Percentiles rank a stretch among this genome's conserved stretches.
Evolutionary conservation across 805 yeast genomes (phyloP).

Genomic region (Lipomyces orientalis): DNA sequence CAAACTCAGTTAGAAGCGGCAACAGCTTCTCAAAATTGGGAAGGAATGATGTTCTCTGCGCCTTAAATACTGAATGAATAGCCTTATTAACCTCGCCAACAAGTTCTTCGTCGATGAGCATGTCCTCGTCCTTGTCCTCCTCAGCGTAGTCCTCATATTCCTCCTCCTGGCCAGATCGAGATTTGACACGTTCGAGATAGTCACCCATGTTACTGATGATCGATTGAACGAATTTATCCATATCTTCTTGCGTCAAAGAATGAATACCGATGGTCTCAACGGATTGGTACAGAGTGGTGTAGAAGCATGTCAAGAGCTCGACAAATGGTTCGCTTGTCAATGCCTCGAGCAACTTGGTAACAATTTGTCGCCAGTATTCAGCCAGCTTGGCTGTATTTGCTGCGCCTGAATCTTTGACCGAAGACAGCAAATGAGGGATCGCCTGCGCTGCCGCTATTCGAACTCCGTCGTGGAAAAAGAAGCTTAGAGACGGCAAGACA

Average conservation of each 20-base stretch:
- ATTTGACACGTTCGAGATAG: slow-evolving; percentile 70
- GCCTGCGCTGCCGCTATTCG: slow-evolving; percentile 88
- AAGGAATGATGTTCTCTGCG: slow-evolving; percentile 61
- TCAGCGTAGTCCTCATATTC: slow-evolving; percentile 73
- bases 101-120: slow-evolving; percentile 86
- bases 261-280: slow-evolving; percentile 70
- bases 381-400: slow-evolving; percentile 61
- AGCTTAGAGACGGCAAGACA: slow-evolving; percentile 85
- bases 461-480: slow-evolving; percentile 92
- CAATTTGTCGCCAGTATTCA: slow-evolving; percentile 72
- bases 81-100: slow-evolving; percentile 84
- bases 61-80: slow-evolving; percentile 70
- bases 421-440: slow-evolving; percentile 74
- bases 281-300: slow-evolving; percentile 70
- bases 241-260: slow-evolving; percentile 55
- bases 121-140: slow-evolving; percentile 79
- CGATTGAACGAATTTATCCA: slow-evolving; percentile 62
- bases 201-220: slow-evolving; percentile 67
- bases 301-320: slow-evolving; percentile 79
- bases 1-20: slow-evolving; percentile 65
- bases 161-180: slow-evolving; percentile 50
- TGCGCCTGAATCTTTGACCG: slow-evolving; percentile 49
- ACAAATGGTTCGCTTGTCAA: slow-evolving; percentile 80
- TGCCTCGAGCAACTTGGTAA: slow-evolving; percentile 69
- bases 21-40: slow-evolving; percentile 67